Evolutionary conservation across 2,329 filamentous ascomycete species (phyloP).

Genomic region (Trichoderma gracile): DNA sequence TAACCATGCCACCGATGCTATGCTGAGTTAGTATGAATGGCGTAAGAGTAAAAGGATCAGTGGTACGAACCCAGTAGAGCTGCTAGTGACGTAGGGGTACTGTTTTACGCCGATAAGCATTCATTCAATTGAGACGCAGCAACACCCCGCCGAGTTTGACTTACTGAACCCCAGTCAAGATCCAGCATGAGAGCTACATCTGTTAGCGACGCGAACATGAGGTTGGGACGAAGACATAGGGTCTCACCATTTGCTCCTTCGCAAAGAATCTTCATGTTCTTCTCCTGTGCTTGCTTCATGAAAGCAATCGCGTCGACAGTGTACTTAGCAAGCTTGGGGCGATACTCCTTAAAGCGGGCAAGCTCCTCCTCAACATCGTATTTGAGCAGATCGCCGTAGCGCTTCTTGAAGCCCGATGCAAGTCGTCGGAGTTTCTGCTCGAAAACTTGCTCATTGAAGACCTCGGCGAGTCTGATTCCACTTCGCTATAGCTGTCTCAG

Average conservation of each 20-base stretch:
- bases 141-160: not conserved
- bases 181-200: constrained; percentile 26
- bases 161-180: constrained; percentile 24
- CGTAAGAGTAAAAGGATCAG: not conserved
- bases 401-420: constrained; percentile 61
- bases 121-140: not conserved
- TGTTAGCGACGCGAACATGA: not conserved
- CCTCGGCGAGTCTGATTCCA: constrained; percentile 66
- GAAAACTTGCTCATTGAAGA: constrained; percentile 67
- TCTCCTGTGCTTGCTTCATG: constrained; percentile 60
- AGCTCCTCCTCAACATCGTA: constrained; percentile 72
- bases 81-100: constrained; percentile 35
- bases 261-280: constrained; percentile 61
- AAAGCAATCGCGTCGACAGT: constrained; percentile 68
- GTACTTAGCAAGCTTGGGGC: constrained; percentile 58
- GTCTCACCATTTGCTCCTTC: constrained; percentile 57
- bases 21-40: not conserved
- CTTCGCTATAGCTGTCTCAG: constrained; percentile 50
- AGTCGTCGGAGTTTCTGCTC: constrained; percentile 65
- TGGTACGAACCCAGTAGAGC: constrained; percentile 30
- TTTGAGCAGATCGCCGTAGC: constrained; percentile 65
- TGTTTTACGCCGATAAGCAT: constrained; percentile 31
- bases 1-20: constrained; percentile 54
- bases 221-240: not conserved
- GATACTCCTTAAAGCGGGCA: constrained; percentile 58